A percentile compares a stretch with the other conserved stretches of the same genome.
These are phyloP conservation scores for Talaromyces nanjingensis DNA, from an alignment of 495 filamentous ascomycete genomes.

Conservation along the genomic window DNA sequence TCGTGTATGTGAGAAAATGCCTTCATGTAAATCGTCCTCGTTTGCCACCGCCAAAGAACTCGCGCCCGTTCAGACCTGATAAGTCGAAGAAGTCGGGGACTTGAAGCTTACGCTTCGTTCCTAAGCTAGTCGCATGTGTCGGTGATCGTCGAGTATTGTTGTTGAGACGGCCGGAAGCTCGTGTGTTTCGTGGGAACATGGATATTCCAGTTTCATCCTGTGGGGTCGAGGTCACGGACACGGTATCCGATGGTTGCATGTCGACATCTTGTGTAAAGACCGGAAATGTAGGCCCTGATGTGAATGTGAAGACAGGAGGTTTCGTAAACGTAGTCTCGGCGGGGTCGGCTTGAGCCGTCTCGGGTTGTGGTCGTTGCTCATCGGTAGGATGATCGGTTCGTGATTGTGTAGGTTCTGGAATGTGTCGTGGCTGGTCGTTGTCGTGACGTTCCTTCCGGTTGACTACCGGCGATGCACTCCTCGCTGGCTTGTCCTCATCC, in stretches of 20 bases:
- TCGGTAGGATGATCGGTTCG: slow-evolving; percentile 39
- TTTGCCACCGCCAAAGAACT: slow-evolving; percentile 63
- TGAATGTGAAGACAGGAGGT: slow-evolving; percentile 59
- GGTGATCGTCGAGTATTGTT: slow-evolving; percentile 35
- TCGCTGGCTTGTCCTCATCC: slow-evolving; percentile 59
- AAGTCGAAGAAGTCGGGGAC: slow-evolving; percentile 80
- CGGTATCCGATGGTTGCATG: slow-evolving; percentile 14
- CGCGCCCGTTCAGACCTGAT: slow-evolving; percentile 58
- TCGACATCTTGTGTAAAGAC: slow-evolving; percentile 26
- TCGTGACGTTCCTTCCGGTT: slow-evolving; percentile 44
- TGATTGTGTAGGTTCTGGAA: slow-evolving; percentile 31
- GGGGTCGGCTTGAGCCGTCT: slow-evolving; percentile 20
- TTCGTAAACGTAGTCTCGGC: slow-evolving; percentile 17
- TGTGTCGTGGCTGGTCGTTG: slow-evolving; percentile 24
- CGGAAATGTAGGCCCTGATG: slow-evolving; percentile 52
- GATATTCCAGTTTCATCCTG: slow-evolving; percentile 41
- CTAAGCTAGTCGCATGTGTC: slow-evolving; percentile 38
- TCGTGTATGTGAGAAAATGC: slow-evolving; percentile 25
- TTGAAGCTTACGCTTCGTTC: slow-evolving; percentile 72
- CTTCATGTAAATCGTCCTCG: slow-evolving; percentile 59
- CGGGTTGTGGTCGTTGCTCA: slow-evolving; percentile 20
- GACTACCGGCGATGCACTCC: slow-evolving; percentile 54
- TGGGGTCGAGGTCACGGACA: slow-evolving; percentile 15
- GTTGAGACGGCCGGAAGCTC: slow-evolving; percentile 44
- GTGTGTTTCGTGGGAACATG: slow-evolving; percentile 43